Conservation (phyloP, 1,139 yeast species). For the Nakaseomyces delphensis region DNA sequence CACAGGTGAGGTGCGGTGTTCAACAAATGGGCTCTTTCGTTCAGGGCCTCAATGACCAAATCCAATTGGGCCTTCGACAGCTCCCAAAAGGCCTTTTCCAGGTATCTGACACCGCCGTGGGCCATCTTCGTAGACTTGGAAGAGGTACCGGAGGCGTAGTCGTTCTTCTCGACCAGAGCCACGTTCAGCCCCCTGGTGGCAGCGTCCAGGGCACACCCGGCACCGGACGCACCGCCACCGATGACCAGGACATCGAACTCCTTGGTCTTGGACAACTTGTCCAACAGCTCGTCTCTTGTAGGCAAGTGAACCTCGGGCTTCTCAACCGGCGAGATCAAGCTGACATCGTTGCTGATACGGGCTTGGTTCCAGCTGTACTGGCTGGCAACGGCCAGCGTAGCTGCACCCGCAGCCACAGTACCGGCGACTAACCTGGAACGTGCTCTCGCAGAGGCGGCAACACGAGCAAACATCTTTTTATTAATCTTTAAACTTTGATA, state of each 20-base stretch:
- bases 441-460: conserved; percentile 5
- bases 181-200: conserved; percentile 85
- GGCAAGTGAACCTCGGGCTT: conserved; percentile 11
- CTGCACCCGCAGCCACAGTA: conserved; percentile 15
- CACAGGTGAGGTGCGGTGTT: conserved; percentile 92
- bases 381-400: conserved; percentile 6
- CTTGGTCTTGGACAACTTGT: conserved; percentile 36
- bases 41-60: conserved; percentile 86
- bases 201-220: conserved; percentile 92
- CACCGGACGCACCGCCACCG: conserved; percentile 96
- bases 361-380: conserved; percentile 3
- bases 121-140: conserved; percentile 96
- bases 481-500: background rate
- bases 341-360: conserved; percentile 2
- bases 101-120: conserved; percentile 93
- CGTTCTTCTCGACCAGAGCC: conserved; percentile 76
- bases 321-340: conserved; percentile 9
- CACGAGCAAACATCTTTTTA: conserved; percentile 4
- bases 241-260: conserved; percentile 73
- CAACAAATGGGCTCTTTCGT: conserved; percentile 83
- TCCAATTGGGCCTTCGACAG: conserved; percentile 84
- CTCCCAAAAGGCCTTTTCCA: conserved; percentile 90
- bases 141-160: conserved; percentile 87
- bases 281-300: conserved; percentile 35
- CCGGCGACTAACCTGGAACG: conserved; percentile 12